phyloP scores from a whole-genome alignment of 352 stramenopile genomes.

The Pythium myriotylum region DNA sequence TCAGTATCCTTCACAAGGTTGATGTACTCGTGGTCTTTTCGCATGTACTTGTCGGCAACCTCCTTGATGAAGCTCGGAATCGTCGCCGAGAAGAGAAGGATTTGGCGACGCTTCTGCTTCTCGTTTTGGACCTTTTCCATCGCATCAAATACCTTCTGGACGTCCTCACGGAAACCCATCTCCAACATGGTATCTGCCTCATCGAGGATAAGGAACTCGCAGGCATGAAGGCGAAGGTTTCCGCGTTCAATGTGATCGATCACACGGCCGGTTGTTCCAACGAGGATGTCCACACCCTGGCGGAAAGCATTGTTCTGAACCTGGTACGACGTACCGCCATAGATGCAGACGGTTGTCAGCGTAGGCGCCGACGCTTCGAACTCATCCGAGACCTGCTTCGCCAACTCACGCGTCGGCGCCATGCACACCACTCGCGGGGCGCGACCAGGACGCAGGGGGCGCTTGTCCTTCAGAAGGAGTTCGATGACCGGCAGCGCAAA shows the following conservation, averaged over 20 bases:
- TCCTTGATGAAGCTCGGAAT: constrained; percentile 93
- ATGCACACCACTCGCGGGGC: constrained; percentile 95
- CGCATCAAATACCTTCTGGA: constrained; percentile 92
- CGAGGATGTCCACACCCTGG: constrained; percentile 90
- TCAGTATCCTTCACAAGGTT: constrained; percentile 93
- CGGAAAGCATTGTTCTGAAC: constrained; percentile 89
- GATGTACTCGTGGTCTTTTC: constrained; percentile 85
- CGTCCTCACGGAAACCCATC: constrained; percentile 96
- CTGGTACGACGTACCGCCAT: constrained; percentile 91
- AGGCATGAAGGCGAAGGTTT: constrained; percentile 86
- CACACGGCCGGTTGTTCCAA: constrained; percentile 92
- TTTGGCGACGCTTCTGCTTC: constrained; percentile 68
- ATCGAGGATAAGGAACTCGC: constrained; percentile 93
- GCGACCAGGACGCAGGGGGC: constrained; percentile 67
- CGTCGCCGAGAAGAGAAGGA: constrained; percentile 94
- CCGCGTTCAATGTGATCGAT: constrained; percentile 93
- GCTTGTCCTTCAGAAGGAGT: constrained; percentile 85
- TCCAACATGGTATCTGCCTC: constrained; percentile 96
- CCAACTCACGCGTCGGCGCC: constrained; percentile 97
- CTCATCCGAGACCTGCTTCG: constrained; percentile 94
- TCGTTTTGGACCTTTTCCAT: constrained; percentile 76
- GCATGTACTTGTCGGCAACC: constrained; percentile 91
- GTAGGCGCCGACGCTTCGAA: constrained; percentile 83
- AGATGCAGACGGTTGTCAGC: constrained; percentile 90
- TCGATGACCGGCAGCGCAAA: constrained; percentile 97